A percentile compares a stretch with the other conserved stretches of the same genome.
These are phyloP conservation scores for Brettanomyces anomalus DNA, from an alignment of 805 yeast genomes.

Conservation along the genomic window DNA sequence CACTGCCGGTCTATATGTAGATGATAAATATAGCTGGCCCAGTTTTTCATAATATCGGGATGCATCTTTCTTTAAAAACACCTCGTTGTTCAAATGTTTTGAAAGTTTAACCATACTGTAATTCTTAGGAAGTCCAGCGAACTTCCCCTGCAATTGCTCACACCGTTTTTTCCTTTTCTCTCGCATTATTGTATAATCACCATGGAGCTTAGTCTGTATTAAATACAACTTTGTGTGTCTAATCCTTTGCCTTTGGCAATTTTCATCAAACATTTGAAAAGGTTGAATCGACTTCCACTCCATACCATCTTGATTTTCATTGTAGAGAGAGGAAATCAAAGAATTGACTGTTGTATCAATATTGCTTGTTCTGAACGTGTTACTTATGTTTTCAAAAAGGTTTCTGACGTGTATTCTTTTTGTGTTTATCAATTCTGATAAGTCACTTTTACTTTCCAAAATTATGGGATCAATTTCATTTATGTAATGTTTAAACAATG, in stretches of 20 bases:
- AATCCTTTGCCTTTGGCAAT: not conserved
- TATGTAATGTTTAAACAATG: too few relatives aligned
- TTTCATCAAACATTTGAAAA: not conserved
- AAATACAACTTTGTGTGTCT: not conserved
- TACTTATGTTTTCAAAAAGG: not conserved
- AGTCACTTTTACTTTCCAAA: too few relatives aligned
- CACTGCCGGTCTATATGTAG: not conserved
- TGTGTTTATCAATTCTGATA: too few relatives aligned
- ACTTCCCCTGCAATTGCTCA: not conserved
- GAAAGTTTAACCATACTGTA: not conserved
- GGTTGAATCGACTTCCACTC: not conserved
- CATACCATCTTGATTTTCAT: not conserved
- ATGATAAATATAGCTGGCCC: not conserved
- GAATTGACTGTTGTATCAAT: not conserved
- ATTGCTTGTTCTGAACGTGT: too few relatives aligned
- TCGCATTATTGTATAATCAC: not conserved
- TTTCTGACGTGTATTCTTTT: too few relatives aligned
- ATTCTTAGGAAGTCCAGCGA: not conserved
- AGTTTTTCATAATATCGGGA: not conserved
- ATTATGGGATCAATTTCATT: too few relatives aligned
- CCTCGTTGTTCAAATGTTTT: not conserved
- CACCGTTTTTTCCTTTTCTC: not conserved
- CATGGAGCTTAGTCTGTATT: not conserved
- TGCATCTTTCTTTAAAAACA: not conserved
- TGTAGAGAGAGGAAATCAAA: not conserved